Evolutionary conservation across 441 rosid species (phyloP).

Genomic region (Euphorbia corollata): DNA sequence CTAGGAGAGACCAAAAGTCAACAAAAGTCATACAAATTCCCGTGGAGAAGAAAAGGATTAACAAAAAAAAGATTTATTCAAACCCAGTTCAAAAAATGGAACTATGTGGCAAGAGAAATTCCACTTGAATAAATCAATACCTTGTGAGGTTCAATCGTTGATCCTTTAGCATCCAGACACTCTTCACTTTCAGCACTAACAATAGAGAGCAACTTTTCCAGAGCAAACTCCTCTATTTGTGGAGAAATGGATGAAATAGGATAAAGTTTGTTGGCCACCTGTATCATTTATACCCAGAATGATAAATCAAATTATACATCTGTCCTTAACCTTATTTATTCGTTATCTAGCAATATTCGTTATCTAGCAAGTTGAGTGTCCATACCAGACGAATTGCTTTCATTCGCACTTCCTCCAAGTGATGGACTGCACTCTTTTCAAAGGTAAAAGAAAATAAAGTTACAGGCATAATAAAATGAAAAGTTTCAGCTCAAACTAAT

Average conservation of each 20-base stretch:
- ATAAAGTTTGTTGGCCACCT: constrained; percentile 98
- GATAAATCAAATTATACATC: constrained; percentile 19
- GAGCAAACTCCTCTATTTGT: constrained; percentile 88
- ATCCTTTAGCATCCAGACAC: constrained; percentile 41
- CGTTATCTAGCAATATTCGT: constrained; percentile 20
- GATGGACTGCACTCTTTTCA: constrained; percentile 88
- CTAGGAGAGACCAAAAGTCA: background rate
- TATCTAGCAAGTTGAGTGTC: constrained; percentile 24
- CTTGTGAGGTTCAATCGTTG: constrained; percentile 42
- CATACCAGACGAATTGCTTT: constrained; percentile 95
- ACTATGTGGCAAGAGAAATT: background rate
- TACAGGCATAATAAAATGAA: background rate
- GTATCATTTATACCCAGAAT: constrained; percentile 27
- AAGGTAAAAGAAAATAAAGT: constrained; percentile 19
- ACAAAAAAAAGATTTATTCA: background rate
- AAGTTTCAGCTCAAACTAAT: background rate
- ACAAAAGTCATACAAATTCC: background rate
- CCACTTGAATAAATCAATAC: constrained; percentile 30
- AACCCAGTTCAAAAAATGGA: background rate
- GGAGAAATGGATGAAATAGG: constrained; percentile 64
- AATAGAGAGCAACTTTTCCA: constrained; percentile 56
- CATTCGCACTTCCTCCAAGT: constrained; percentile 94
- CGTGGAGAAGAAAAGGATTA: background rate
- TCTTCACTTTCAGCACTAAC: constrained; percentile 38
- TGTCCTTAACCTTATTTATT: constrained; percentile 12